Conservation (phyloP, 305 asterid species). For the Fraxinus nigra region DNA sequence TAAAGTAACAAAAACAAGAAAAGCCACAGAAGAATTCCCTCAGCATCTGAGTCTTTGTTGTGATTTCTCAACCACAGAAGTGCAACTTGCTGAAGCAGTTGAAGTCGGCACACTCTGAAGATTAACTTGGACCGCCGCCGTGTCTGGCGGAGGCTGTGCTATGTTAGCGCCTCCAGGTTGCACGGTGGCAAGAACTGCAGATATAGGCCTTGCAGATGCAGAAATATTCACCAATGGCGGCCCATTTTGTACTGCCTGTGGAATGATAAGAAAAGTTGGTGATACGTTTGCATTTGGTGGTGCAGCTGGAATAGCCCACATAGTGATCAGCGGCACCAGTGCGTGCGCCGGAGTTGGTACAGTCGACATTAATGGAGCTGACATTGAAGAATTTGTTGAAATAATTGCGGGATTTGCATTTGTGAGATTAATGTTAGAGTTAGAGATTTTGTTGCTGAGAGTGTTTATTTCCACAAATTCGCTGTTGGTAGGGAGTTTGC, state of each 20-base stretch:
- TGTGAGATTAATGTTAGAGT: conserved; percentile 8
- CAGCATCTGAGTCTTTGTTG: conserved; percentile 32
- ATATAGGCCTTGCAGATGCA: conserved; percentile 36
- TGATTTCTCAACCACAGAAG: conserved; percentile 14
- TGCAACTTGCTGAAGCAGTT: conserved; percentile 4
- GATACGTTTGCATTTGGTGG: conserved; percentile 35
- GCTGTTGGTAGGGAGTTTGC: conserved; percentile 30
- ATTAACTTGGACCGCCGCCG: conserved; percentile 21
- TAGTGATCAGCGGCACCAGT: conserved; percentile 19
- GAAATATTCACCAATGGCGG: conserved; percentile 38
- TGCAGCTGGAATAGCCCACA: conserved; percentile 48
- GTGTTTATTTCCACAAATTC: conserved; percentile 32
- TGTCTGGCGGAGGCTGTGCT: conserved; percentile 16
- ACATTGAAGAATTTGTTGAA: conserved; percentile 39
- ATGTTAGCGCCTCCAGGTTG: conserved; percentile 28
- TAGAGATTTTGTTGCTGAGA: conserved; percentile 8
- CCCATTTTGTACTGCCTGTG: conserved; percentile 31
- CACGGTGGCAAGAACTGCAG: conserved; percentile 33
- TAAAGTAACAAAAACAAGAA: neutral
- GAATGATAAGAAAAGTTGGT: conserved; percentile 47
- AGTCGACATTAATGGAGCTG: conserved; percentile 62
- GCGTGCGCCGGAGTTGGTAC: conserved; percentile 34
- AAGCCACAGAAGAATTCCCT: conserved; percentile 34
- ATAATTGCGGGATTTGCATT: conserved; percentile 27
- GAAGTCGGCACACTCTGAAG: conserved; percentile 25